Evolutionary conservation across 257 asterid species (phyloP).

Genomic region (Galeopsis tetrahit): DNA sequence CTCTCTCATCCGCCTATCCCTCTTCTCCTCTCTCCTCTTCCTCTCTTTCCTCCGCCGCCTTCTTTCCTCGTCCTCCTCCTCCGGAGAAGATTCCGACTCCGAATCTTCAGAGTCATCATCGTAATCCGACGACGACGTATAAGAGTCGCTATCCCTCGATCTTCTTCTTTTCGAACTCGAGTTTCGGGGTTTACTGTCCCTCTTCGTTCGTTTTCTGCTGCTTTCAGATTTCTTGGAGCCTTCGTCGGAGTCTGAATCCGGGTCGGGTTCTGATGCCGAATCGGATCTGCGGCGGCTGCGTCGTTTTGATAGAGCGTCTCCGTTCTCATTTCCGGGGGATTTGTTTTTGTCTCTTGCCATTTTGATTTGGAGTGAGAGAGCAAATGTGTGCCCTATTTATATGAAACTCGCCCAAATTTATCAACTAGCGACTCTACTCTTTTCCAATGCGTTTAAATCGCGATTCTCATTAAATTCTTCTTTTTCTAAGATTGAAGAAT

Average conservation of each 20-base stretch:
- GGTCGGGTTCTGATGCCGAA: slow-evolving; percentile 54
- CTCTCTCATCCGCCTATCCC: slow-evolving; percentile 55
- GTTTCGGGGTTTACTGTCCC: slow-evolving; percentile 44
- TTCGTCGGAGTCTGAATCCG: slow-evolving; percentile 44
- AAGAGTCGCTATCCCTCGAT: slow-evolving; percentile 60
- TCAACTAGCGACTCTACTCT: neutral
- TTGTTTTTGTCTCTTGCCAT: slow-evolving; percentile 60
- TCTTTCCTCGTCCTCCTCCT: slow-evolving; percentile 57
- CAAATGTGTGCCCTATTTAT: neutral
- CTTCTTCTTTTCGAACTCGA: slow-evolving; percentile 51
- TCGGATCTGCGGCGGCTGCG: slow-evolving; percentile 44
- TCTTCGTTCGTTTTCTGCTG: slow-evolving; percentile 42
- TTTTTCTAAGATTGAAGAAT: neutral
- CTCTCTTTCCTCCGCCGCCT: slow-evolving; percentile 55
- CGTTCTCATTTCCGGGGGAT: slow-evolving; percentile 48
- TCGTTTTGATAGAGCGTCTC: slow-evolving; percentile 51
- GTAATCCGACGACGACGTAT: slow-evolving; percentile 56
- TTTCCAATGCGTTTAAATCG: neutral
- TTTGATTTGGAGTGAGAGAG: neutral
- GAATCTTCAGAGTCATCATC: slow-evolving; percentile 57
- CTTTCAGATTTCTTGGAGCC: slow-evolving; percentile 45
- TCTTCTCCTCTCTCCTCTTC: slow-evolving; percentile 55
- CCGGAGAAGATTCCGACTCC: slow-evolving; percentile 46
- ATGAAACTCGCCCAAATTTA: neutral
- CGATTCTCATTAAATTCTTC: neutral